These are phyloP conservation scores for Cadophora gregata DNA, from an alignment of 2,329 filamentous ascomycete species.

Conservation along the genomic window DNA sequence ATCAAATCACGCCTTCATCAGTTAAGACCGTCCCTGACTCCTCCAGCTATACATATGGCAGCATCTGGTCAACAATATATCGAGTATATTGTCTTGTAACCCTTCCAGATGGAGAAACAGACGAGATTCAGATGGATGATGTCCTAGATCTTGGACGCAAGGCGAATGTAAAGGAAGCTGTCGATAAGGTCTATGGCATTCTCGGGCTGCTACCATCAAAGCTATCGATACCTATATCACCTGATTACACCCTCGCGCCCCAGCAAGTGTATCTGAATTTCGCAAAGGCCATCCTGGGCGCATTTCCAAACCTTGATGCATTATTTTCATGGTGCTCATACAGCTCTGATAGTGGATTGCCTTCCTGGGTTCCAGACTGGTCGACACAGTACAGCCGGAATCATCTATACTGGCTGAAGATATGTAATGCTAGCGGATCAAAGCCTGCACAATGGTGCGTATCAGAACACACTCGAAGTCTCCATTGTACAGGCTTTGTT, in stretches of 20 bases:
- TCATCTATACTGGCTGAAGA: slow-evolving; percentile 24
- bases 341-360: neutral
- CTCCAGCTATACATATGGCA: neutral
- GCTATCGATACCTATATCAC: slow-evolving; percentile 1
- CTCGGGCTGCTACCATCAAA: slow-evolving; percentile 25
- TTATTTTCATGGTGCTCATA: slow-evolving; percentile 22
- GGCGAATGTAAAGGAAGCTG: slow-evolving; percentile 30
- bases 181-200: slow-evolving; percentile 39
- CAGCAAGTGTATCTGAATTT: slow-evolving; percentile 19
- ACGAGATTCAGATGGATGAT: neutral
- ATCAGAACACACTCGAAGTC: neutral
- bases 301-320: slow-evolving; percentile 11
- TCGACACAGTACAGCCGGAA: slow-evolving; percentile 16
- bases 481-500: slow-evolving; percentile 17
- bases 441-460: neutral
- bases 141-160: slow-evolving; percentile 25
- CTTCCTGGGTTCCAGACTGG: slow-evolving; percentile 27
- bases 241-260: slow-evolving; percentile 14
- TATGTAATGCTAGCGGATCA: neutral
- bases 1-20: neutral
- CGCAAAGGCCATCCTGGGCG: neutral
- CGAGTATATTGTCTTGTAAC: neutral
- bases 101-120: neutral
- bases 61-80: slow-evolving; percentile 8
- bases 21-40: neutral